Base-by-base conservation (phyloP, 495 filamentous ascomycete species). In the Aspergillus bridgeri region DNA sequence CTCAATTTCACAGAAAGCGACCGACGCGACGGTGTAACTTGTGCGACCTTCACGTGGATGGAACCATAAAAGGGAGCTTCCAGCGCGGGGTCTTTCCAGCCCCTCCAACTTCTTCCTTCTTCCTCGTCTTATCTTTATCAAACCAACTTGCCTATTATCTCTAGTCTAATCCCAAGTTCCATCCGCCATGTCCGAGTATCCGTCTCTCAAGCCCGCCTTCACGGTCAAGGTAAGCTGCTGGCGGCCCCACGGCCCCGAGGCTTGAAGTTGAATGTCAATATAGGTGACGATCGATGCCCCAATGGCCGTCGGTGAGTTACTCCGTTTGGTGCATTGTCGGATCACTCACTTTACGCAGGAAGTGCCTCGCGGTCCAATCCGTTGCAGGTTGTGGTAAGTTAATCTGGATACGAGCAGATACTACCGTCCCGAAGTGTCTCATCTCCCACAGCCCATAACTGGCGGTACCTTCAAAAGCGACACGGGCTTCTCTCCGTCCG, bases 401-500 rank as follows among this genome's bases (percentile, higher is more conserved):
- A 18, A 53, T 22, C 23, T 49, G 13, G 3, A 15, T 25, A 20
- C 21, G 6, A 33, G 8, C 13, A 0, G 3, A 48, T 21, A 24
- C 43, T 25, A 49, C n/a, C 45, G 27, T 50, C 22, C n/a, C 19
- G 17, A 50, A 8, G 1, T 7, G 15, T 15, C 24, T n/a, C 1
- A 22, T 50, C 13, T 20, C 19, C n/a, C 22, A 50, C 38, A 80
- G 78, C 74, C 77, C 24, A 74, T 80, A 71, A 66, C 62, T 13
- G 73, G 70, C 21, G 78, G 75, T 42, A 72, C 69, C n/a, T 53
- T 78, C 56, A 75, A 75, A 51, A 70, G 66, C 50, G 75, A 75
- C 20, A 60, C 72, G 0, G 64, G 69, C 9, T 80, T 79, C 60
- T 61, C 61, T 4, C 75, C 75, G 0, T 58, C 65, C 18, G 46